Base-by-base conservation (phyloP, 2,329 filamentous ascomycete genomes). In the Arthrobotrys entomopaga region DNA sequence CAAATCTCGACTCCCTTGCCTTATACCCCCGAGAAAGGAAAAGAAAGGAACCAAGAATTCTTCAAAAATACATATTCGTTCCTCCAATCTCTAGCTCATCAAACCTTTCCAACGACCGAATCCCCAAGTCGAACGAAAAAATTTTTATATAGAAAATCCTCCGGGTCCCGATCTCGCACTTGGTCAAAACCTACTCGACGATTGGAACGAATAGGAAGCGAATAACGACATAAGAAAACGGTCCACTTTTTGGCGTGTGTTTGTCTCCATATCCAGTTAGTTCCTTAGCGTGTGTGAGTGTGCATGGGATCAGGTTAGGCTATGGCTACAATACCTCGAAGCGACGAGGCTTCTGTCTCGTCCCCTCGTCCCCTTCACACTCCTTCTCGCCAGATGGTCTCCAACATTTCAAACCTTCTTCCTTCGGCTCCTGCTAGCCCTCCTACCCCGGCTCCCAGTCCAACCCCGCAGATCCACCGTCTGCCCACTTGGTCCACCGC, bases 401-500 rank as follows among this genome's bases (percentile, higher is more conserved):
- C 78, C 40, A 77, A 77, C 59, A 75, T 78, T 24, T 77, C 78
- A 24, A 79, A 77, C 65, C 77, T 79, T 50, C 64, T 79, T 40
- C 78, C 78, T 61, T 79, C 78, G 11, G 78, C 78, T 67, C 78
- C 78, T 40, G 78, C 78, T 42, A 79, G 78, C 49, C 78, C 78
- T 65, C 78, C 78, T 29, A 79, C 78, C 16, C 78, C 78, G 49
- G 78, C 78, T 63, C 78, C 78, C 46, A 78, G 77, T 29, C 78
- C 78, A 22, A 79, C 78, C 34, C 78, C 78, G 20, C 78, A 79
- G 42, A 73, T 78, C 34, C 78, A 79, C 57, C 76, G 78, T 22
- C 58, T 79, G 56, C 78, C 78, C 34, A 79, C 78, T 40, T 79
- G 78, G 78, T 78, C 78, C 11, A 79, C 77, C 29, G 78, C 78